These are phyloP conservation scores for Hypomyces perniciosus DNA, from an alignment of 2,329 filamentous ascomycete genomes.

Conservation along the genomic window DNA sequence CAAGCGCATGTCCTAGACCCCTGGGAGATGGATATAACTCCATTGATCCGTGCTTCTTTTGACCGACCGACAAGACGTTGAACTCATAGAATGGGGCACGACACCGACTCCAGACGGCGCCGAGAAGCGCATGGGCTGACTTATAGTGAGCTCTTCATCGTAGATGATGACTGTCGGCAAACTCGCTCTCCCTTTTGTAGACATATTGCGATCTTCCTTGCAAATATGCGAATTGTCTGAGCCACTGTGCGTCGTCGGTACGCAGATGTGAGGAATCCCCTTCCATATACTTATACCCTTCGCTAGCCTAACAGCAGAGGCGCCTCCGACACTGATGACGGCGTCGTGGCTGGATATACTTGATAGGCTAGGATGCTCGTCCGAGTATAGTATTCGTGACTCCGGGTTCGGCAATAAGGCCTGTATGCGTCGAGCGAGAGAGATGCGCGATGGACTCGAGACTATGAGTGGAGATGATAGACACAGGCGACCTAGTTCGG, in stretches of 20 bases:
- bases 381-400: constrained; percentile 28
- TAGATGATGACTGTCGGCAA: constrained; percentile 32
- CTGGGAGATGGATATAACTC: constrained; percentile 32
- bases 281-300: constrained; percentile 49
- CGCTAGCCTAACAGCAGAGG: constrained; percentile 55
- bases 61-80: constrained; percentile 6
- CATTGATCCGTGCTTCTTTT: constrained; percentile 26
- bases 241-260: constrained; percentile 54
- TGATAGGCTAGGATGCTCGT: constrained; percentile 22
- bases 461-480: constrained; percentile 32
- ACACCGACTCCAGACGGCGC: constrained; percentile 20
- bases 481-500: constrained; percentile 28
- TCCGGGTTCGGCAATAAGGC: constrained; percentile 29
- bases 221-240: constrained; percentile 37
- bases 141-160: constrained; percentile 31
- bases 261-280: constrained; percentile 50
- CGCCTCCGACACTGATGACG: constrained; percentile 56
- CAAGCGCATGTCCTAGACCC: constrained; percentile 21
- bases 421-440: constrained; percentile 28
- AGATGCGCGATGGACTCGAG: constrained; percentile 32
- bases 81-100: constrained; percentile 13
- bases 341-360: constrained; percentile 41
- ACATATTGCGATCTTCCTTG: background rate
- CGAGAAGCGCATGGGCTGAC: constrained; percentile 21
- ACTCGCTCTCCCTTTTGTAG: background rate